These are phyloP conservation scores for Hericium coralloides DNA, from an alignment of 768 basidiomycete genomes.

Conservation along the genomic window DNA sequence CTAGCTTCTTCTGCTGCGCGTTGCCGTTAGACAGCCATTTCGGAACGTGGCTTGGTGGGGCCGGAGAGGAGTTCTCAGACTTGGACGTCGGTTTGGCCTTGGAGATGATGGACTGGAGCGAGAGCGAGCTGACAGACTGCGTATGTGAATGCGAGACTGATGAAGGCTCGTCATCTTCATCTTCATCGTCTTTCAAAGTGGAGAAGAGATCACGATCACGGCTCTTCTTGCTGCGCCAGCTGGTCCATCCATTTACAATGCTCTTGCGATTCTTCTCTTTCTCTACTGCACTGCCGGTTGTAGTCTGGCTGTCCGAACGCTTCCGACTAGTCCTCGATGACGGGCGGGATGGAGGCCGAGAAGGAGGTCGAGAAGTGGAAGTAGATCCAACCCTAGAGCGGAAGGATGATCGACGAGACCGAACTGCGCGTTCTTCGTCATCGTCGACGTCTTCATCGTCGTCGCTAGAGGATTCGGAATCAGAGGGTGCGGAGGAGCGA, in stretches of 20 bases:
- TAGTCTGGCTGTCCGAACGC: constrained; percentile 49
- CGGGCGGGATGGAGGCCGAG: constrained; percentile 37
- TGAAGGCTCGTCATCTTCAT: constrained; percentile 30
- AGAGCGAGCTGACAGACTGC: constrained; percentile 4
- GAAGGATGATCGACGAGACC: constrained; percentile 17
- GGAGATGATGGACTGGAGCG: constrained; percentile 3
- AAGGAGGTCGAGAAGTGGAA: neutral
- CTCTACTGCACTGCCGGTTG: constrained; percentile 27
- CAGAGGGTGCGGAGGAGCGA: no score
- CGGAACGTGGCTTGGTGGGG: constrained; percentile 5
- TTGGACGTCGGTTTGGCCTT: constrained; percentile 8
- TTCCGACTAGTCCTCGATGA: constrained; percentile 54
- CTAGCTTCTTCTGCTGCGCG: constrained; percentile 25
- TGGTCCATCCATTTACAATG: constrained; percentile 55
- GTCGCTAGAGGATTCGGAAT: no score
- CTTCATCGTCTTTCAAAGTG: constrained; percentile 31
- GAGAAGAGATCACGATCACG: constrained; percentile 51
- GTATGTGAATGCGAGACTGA: constrained; percentile 21
- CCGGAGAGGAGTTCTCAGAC: constrained; percentile 2
- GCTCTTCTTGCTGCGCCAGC: constrained; percentile 15
- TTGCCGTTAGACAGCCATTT: constrained; percentile 26
- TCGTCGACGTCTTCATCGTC: neutral
- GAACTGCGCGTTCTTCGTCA: constrained; percentile 1
- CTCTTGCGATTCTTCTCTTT: constrained; percentile 28
- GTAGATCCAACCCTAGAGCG: constrained; percentile 35